phyloP scores from a whole-genome alignment of 2,329 filamentous ascomycete genomes.

The Dendrostoma leiphaemia region DNA sequence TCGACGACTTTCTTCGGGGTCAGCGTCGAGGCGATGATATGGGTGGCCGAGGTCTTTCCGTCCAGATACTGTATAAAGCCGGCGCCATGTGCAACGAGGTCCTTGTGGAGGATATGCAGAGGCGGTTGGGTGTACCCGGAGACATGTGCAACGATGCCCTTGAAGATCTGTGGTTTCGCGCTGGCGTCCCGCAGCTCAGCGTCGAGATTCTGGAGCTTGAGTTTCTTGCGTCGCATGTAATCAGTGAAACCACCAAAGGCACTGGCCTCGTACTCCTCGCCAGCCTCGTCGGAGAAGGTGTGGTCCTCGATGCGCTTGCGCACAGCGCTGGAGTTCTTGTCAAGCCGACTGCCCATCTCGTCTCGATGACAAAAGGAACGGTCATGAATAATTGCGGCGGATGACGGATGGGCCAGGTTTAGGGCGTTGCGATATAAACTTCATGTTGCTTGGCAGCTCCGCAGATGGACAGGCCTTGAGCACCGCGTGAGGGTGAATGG shows the following conservation, averaged over 20 bases:
- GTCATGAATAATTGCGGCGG: slow-evolving; percentile 10
- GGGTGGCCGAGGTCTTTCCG: slow-evolving; percentile 90
- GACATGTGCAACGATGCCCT: slow-evolving; percentile 84
- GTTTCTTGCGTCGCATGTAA: slow-evolving; percentile 93
- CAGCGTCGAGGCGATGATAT: slow-evolving; percentile 88
- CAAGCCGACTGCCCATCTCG: slow-evolving; percentile 63
- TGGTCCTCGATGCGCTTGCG: slow-evolving; percentile 64
- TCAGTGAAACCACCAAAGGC: slow-evolving; percentile 86
- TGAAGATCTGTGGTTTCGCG: slow-evolving; percentile 82
- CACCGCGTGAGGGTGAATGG: too few species aligned
- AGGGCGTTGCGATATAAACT: neutral
- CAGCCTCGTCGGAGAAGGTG: slow-evolving; percentile 74
- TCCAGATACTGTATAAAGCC: slow-evolving; percentile 94
- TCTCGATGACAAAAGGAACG: slow-evolving; percentile 21
- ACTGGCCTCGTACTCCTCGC: slow-evolving; percentile 88
- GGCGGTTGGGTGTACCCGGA: slow-evolving; percentile 96
- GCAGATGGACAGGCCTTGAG: too few species aligned
- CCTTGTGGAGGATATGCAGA: slow-evolving; percentile 70
- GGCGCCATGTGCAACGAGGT: slow-evolving; percentile 91
- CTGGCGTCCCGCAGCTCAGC: slow-evolving; percentile 71
- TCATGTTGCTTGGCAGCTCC: slow-evolving; percentile 12
- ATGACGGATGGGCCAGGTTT: slow-evolving; percentile 5
- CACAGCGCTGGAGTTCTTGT: slow-evolving; percentile 61
- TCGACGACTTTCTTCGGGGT: slow-evolving; percentile 93
- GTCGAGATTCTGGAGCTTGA: slow-evolving; percentile 95